Evolutionary conservation across 2,329 filamentous ascomycete species (phyloP), one percentile per base, ranked within the genome.

Genomic region (Niveomyces coronatus): DNA sequence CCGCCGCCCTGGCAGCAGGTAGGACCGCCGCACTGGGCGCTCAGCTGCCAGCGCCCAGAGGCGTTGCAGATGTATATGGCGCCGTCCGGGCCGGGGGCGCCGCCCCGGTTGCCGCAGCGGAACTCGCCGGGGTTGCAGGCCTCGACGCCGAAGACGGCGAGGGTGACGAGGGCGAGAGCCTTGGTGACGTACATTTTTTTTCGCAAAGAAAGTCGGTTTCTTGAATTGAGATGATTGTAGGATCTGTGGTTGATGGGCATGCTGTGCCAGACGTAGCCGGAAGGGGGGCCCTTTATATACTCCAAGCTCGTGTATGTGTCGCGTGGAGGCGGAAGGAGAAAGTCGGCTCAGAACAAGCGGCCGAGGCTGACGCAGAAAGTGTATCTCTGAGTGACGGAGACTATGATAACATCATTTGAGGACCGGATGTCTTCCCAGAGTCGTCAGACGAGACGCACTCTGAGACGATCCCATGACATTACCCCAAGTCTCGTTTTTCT

Each of bases 171-270:
- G 11, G 31, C 31, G 31, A 39, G 31, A 24, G 37, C 29, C 37
- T 39, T 24, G 37, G 31, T 16, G 13, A 39, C 34, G 37, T 39
- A 35, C 37, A 39, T 39, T n/a, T n/a, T n/a, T n/a, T n/a, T n/a
- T n/a, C n/a, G n/a, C n/a, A n/a, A n/a, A n/a, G 31, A 7, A 34
- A 24, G 11, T 29, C 22, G 9, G n/a, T 24, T 33, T 14, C 9
- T 20, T 20, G 19, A 32, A 32, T 6, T 23, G 5, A 11, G n/a
- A 14, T 16, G 19, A 20, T 26, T 4, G 29, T 22, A 27, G 7
- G 30, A 22, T 17, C 14, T 23, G 18, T 28, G 16, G 16, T 19
- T 39, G 30, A 39, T 23, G 30, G 7, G 17, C n/a, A n/a, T n/a
- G n/a, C n/a, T n/a, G n/a, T n/a, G n/a, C n/a, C n/a, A n/a, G n/a